Evolutionary conservation across 192 early-diverging fungal species (phyloP).

Genomic region (Dissophora ornata): DNA sequence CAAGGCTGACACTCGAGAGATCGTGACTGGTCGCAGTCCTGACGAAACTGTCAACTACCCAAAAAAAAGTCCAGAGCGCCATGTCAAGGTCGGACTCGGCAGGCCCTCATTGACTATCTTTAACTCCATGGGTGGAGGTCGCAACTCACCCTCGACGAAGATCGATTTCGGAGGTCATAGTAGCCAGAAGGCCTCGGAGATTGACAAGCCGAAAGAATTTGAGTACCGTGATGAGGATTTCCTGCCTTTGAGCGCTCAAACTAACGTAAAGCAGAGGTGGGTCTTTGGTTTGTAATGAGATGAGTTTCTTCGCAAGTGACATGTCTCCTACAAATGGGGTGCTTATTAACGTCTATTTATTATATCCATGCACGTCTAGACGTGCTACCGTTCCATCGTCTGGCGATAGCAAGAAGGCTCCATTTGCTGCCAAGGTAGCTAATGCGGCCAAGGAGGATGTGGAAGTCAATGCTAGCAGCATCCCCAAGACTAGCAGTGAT

Average conservation of each 20-base stretch:
- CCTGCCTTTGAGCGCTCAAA: conserved; percentile 3
- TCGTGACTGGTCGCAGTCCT: background rate
- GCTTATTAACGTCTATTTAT: no score
- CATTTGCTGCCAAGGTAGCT: no score
- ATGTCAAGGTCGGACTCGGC: conserved; percentile 19
- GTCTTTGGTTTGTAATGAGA: no score
- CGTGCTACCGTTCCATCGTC: no score
- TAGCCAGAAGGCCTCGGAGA: background rate
- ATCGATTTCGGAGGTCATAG: conserved; percentile 9
- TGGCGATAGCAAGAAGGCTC: no score
- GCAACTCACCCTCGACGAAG: conserved; percentile 8
- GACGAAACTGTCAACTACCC: conserved; percentile 12
- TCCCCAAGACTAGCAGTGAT: no score
- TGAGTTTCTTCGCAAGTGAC: no score
- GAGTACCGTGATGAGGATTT: conserved; percentile 34
- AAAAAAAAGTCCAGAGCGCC: conserved; percentile 1
- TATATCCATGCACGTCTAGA: no score
- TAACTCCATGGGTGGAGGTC: conserved; percentile 30
- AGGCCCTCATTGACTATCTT: conserved; percentile 13
- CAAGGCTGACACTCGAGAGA: no score
- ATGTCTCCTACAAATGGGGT: no score
- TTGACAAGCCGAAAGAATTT: conserved; percentile 11
- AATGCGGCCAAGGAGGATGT: no score
- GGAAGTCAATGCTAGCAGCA: no score
- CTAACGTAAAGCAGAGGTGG: conserved; percentile 3